Percentiles rank a stretch among this genome's conserved stretches.
These are phyloP conservation scores for Craspedostauros australis DNA, from an alignment of 108 stramenopile species.

Conservation along the genomic window DNA sequence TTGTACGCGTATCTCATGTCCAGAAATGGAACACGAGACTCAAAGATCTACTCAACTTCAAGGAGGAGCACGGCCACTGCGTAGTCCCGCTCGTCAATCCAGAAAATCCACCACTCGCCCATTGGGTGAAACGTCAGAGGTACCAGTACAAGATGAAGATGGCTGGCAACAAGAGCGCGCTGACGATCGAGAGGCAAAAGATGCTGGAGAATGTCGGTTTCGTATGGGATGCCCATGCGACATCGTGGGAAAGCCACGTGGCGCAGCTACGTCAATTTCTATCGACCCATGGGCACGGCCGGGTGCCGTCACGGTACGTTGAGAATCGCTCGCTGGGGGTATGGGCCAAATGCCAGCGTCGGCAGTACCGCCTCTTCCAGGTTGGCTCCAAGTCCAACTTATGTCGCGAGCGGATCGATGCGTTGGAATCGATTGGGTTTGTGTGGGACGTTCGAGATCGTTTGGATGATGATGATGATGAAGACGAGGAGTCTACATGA, in stretches of 20 bases:
- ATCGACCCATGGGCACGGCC: too few species aligned
- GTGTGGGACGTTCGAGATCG: too few species aligned
- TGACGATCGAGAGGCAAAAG: not conserved
- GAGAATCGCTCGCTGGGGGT: too few species aligned
- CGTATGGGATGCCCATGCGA: slow-evolving; percentile 13
- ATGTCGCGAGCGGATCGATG: slow-evolving; percentile 4
- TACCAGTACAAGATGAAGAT: slow-evolving; percentile 10
- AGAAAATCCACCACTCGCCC: slow-evolving; percentile 12
- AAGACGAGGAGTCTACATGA: too few species aligned
- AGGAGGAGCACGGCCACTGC: slow-evolving; percentile 23
- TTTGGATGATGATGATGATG: too few species aligned
- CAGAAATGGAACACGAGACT: slow-evolving; percentile 16
- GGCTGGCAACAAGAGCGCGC: not conserved
- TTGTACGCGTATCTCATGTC: too few species aligned
- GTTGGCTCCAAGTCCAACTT: slow-evolving; percentile 8
- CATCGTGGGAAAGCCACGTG: slow-evolving; percentile 15
- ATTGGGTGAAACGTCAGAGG: slow-evolving; percentile 24
- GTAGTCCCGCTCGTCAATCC: slow-evolving; percentile 21
- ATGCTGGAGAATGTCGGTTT: slow-evolving; percentile 8
- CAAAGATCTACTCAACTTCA: slow-evolving; percentile 20
- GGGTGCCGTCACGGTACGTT: too few species aligned
- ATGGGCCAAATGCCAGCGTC: slow-evolving; percentile 19
- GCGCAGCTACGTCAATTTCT: too few species aligned
- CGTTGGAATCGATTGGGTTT: slow-evolving; percentile 21
- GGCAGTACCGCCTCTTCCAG: slow-evolving; percentile 13